Evolutionary conservation across 2,329 filamentous ascomycete species (phyloP), one percentile per base, ranked within the genome.

Genomic region (Sarocladium strictum): DNA sequence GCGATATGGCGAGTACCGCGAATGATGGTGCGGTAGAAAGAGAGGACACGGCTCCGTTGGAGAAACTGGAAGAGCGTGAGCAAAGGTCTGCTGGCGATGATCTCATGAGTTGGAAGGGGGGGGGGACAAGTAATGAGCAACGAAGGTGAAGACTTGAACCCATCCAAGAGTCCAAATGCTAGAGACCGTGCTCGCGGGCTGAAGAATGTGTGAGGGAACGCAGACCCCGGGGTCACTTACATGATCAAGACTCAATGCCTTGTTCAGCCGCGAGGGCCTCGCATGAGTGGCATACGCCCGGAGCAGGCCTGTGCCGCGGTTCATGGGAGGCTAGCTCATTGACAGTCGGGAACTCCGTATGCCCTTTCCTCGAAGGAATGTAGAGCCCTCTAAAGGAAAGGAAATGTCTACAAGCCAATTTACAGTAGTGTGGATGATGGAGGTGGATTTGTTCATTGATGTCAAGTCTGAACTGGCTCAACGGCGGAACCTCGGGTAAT

Each of bases 1-100:
- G 60, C 54, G 55, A 86, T 84, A 55, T 67, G 70, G 32, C 69
- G 69, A 2, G 78, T 81, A 57, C 76, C 76, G 23, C 83, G 78
- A 32, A 85, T 64, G 54, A 86, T 78, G 17, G 69, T 73, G 33
- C 83, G 75, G 66, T 85, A 86, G 43, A 86, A 70, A 0, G 80
- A 71, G 21, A 86, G 63, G 4, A 74, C 80, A 55, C 76, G 76
- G 7, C 71, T 65, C 33, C 83, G 72, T 62, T 84, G 80, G 51
- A 86, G 71, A 56, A 86, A 86, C 81, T 85, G 54, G 21, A 37
- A 17, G 19, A 10, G 17, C 10, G 47, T 49, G 11, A 49, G 43
- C 17, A n/a, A 17, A 4, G 26, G 26, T 40, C 43, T 43, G 17
- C 7, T 4, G 9, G 10, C 9, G 40, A 12, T 3, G 32, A 2